Evolutionary conservation across 2,329 filamentous ascomycete genomes (phyloP).

Genomic region (Diplodia seriata): DNA sequence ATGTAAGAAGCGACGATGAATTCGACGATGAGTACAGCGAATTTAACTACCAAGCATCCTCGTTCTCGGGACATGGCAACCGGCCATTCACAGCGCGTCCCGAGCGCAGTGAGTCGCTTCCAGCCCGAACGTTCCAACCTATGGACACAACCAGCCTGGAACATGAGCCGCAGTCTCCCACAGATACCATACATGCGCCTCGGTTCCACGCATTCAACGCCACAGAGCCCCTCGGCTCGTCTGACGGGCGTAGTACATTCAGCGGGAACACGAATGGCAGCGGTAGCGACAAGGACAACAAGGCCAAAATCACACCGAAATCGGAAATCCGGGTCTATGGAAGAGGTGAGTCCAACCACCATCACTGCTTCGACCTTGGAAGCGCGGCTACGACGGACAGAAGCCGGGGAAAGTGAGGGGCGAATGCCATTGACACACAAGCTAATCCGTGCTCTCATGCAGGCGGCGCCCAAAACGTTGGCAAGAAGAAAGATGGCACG

Average conservation of each 20-base stretch:
- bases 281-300: conserved; percentile 46
- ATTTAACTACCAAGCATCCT: conserved; percentile 38
- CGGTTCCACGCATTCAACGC: conserved; percentile 31
- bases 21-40: conserved; percentile 41
- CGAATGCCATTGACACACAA: conserved; percentile 14
- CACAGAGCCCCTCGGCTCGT: conserved; percentile 35
- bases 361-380: no score
- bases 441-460: conserved; percentile 30
- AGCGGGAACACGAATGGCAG: conserved; percentile 49
- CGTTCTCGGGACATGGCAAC: conserved; percentile 39
- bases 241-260: conserved; percentile 50
- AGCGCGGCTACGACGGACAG: not conserved
- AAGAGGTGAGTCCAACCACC: conserved; percentile 55
- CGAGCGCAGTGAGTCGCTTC: conserved; percentile 41
- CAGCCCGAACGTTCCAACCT: conserved; percentile 11
- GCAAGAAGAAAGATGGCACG: conserved; percentile 53
- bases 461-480: conserved; percentile 62
- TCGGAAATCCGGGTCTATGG: conserved; percentile 61
- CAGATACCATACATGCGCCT: conserved; percentile 24
- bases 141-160: conserved; percentile 13
- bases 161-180: conserved; percentile 25
- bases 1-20: conserved; percentile 23
- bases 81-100: conserved; percentile 39
- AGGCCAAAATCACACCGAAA: conserved; percentile 55
- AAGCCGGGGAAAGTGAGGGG: not conserved